phyloP scores from a whole-genome alignment of 176 grass and related monocot genomes.

The Zizania latifolia region DNA sequence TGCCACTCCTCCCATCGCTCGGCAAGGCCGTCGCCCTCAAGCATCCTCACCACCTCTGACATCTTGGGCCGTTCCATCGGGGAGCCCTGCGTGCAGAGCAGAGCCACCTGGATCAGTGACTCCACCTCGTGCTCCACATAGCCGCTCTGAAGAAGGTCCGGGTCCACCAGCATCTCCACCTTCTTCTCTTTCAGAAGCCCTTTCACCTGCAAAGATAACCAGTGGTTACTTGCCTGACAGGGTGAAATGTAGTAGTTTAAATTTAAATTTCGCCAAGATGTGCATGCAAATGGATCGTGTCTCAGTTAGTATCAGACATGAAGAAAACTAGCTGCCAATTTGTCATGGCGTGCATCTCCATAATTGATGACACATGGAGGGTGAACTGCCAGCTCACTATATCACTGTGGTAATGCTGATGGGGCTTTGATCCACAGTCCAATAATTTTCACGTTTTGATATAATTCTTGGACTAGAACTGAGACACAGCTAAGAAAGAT shows the following conservation, averaged over 20 bases:
- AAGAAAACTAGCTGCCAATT: not conserved
- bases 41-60: slow-evolving; percentile 78
- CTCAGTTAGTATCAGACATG: not conserved
- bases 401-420: slow-evolving; percentile 11
- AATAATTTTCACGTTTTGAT: not conserved
- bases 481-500: not conserved
- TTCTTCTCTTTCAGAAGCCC: slow-evolving; percentile 63
- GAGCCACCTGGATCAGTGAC: slow-evolving; percentile 62
- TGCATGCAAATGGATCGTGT: not conserved
- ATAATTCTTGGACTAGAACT: not conserved
- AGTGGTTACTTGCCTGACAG: not conserved
- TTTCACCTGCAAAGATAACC: slow-evolving; percentile 48
- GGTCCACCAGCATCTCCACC: slow-evolving; percentile 63
- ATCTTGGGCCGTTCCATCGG: slow-evolving; percentile 71
- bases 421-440: not conserved
- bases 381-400: not conserved
- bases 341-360: not conserved
- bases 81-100: slow-evolving; percentile 67
- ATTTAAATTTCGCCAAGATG: not conserved
- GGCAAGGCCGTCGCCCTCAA: slow-evolving; percentile 69
- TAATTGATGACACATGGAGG: not conserved
- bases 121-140: slow-evolving; percentile 57
- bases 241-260: not conserved
- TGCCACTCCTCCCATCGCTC: slow-evolving; percentile 85
- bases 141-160: slow-evolving; percentile 40